These are phyloP conservation scores for Pseudoturritis turrita DNA, from an alignment of 345 rosid species.

Conservation along the genomic window DNA sequence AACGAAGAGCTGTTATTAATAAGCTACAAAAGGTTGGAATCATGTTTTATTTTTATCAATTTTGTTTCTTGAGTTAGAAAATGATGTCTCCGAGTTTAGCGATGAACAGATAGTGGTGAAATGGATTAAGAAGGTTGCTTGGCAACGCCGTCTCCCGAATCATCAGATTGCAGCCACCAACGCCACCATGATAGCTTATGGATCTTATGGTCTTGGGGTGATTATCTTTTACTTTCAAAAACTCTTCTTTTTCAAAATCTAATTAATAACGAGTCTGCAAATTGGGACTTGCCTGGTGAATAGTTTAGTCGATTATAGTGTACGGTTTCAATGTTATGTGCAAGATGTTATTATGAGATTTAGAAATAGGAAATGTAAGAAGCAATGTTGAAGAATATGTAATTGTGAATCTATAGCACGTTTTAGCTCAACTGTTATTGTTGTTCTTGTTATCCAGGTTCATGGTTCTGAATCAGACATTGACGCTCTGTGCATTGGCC, in stretches of 20 bases:
- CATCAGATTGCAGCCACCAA: slow-evolving; percentile 35
- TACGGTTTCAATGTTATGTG: not conserved
- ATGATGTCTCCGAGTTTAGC: slow-evolving; percentile 6
- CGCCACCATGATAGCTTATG: slow-evolving; percentile 50
- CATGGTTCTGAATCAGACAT: slow-evolving; percentile 59
- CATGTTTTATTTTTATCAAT: not conserved
- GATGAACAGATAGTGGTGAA: slow-evolving; percentile 39
- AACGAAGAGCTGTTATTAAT: slow-evolving; percentile 36
- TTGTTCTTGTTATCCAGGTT: slow-evolving; percentile 31
- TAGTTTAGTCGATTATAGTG: not conserved
- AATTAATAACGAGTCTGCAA: not conserved
- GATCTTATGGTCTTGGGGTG: slow-evolving; percentile 65
- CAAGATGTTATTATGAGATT: not conserved
- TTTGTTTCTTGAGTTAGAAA: not conserved
- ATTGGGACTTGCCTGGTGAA: not conserved
- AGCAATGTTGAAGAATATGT: not conserved
- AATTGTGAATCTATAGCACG: not conserved
- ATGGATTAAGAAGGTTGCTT: slow-evolving; percentile 52
- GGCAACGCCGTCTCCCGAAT: slow-evolving; percentile 41
- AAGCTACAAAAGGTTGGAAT: slow-evolving; percentile 36
- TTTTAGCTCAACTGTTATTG: slow-evolving; percentile 4
- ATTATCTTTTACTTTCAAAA: not conserved
- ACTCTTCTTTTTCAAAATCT: not conserved
- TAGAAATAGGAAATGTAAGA: not conserved
- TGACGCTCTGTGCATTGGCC: slow-evolving; percentile 53